Base-by-base conservation (phyloP, 2,329 filamentous ascomycete genomes). In the Diaporthe sp. region DNA sequence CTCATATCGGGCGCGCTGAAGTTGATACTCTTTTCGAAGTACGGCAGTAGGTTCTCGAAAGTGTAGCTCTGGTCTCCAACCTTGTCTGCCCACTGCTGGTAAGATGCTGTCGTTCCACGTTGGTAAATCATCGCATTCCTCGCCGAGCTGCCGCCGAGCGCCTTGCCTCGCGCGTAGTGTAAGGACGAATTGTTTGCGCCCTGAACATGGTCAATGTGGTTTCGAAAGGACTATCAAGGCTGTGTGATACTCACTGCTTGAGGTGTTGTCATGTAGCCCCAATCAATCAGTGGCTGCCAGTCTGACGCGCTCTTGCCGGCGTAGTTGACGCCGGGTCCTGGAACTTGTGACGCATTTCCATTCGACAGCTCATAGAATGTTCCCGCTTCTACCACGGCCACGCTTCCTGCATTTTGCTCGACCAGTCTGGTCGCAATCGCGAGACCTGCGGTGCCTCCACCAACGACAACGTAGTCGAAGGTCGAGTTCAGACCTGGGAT, bases 401-500 rank as follows among this genome's bases (percentile, higher is more conserved):
- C 69, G 17, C 15, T 47, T 25, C 45, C 45, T 50, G 54, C 45
- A 9, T n/a, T 35, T 25, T 57, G 38, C 15, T 71, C 54, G 4
- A 50, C 54, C 8, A 71, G 55, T 12, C 69, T 45, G 17, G 69
- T 28, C 28, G 69, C 69, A 19, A 71, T 38, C 3, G 57, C 33
- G 12, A 71, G 69, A 19, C 69, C 69, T 35, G 69, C 69, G 2
- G 69, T 71, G 7, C 69, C 69, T 28, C 69, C 69, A 12, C 69
- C 69, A 3, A 71, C 57, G 8, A 61, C 40, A 19, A 71, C 28
- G 13, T 71, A 71, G 38, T 71, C 69, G 64, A 73, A 77, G 13
- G 73, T 77, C 19, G 76, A 75, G 45, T 74, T 72, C 30, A 70
- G 66, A 30, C 73, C 73, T 19, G 73, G 69, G 17, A 75, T 42